These are phyloP conservation scores for Paramecium bursaria DNA, from an alignment of 73 alveolate species.

Conservation along the genomic window DNA sequence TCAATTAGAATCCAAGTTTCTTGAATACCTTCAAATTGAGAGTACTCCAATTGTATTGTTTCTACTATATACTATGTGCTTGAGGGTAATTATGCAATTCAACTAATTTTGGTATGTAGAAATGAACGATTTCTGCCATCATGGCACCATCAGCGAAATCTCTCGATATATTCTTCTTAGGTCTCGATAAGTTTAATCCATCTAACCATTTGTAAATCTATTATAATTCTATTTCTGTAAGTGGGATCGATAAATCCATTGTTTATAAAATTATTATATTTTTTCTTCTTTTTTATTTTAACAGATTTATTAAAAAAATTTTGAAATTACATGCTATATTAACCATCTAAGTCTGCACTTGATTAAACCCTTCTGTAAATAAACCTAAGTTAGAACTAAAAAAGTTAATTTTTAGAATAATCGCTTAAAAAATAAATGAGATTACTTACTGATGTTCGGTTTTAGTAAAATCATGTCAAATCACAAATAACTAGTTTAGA, in stretches of 20 bases:
- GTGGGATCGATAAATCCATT: too few species aligned
- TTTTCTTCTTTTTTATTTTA: too few species aligned
- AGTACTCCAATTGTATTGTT: constrained; percentile 78
- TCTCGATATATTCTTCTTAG: constrained; percentile 96
- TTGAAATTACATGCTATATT: too few species aligned
- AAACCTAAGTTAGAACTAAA: not conserved
- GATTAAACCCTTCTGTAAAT: not conserved
- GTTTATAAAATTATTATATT: too few species aligned
- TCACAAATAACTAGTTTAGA: not conserved
- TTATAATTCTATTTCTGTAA: constrained; percentile 88
- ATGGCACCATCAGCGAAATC: constrained; percentile 98
- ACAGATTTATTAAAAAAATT: too few species aligned
- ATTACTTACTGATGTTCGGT: constrained; percentile 21
- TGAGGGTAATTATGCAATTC: constrained; percentile 87
- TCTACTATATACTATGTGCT: constrained; percentile 67
- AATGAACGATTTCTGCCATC: constrained; percentile 90
- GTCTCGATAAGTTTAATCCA: constrained; percentile 95
- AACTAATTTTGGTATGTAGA: constrained; percentile 83
- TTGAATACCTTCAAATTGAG: constrained; percentile 69
- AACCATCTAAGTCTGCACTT: constrained; percentile 29
- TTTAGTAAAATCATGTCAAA: constrained; percentile 41
- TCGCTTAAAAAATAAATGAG: not conserved
- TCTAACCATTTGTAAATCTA: constrained; percentile 96
- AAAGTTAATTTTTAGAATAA: constrained; percentile 8
- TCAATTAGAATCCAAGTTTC: constrained; percentile 72